Percentiles rank a stretch among this genome's conserved stretches.
Evolutionary conservation across 306 rosid species (phyloP).

Genomic region (Malus sieversii): DNA sequence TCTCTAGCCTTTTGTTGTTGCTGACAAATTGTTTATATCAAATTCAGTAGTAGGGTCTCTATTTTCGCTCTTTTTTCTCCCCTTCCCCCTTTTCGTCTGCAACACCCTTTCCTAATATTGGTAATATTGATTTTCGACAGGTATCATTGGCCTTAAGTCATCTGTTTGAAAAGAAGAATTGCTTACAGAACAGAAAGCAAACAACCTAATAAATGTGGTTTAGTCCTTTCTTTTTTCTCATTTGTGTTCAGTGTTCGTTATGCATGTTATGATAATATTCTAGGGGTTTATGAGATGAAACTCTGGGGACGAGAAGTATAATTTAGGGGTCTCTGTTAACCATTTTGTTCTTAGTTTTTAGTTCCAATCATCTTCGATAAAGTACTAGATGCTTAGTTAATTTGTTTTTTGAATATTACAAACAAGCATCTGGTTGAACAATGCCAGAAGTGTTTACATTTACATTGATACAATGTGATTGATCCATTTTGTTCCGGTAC

Average conservation of each 20-base stretch:
- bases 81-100: not conserved
- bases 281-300: not conserved
- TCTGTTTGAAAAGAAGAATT: constrained; percentile 29
- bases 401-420: not conserved
- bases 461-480: constrained; percentile 12
- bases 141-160: constrained; percentile 74
- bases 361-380: too few relatives aligned
- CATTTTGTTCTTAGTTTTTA: too few relatives aligned
- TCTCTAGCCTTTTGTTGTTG: constrained; percentile 3
- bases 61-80: not conserved
- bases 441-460: constrained; percentile 1
- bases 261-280: not conserved
- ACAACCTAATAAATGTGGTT: not conserved
- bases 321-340: not conserved
- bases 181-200: not conserved
- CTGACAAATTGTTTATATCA: not conserved
- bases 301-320: not conserved
- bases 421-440: constrained; percentile 8
- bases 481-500: constrained; percentile 1
- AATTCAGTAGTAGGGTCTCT: not conserved
- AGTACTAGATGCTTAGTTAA: not conserved
- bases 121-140: constrained; percentile 31
- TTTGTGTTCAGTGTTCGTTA: not conserved
- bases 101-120: constrained; percentile 12
- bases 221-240: not conserved